Evolutionary conservation across 2,329 filamentous ascomycete species (phyloP), one percentile per base, ranked within the genome.

Genomic region (Colletotrichum gloeosporioides): DNA sequence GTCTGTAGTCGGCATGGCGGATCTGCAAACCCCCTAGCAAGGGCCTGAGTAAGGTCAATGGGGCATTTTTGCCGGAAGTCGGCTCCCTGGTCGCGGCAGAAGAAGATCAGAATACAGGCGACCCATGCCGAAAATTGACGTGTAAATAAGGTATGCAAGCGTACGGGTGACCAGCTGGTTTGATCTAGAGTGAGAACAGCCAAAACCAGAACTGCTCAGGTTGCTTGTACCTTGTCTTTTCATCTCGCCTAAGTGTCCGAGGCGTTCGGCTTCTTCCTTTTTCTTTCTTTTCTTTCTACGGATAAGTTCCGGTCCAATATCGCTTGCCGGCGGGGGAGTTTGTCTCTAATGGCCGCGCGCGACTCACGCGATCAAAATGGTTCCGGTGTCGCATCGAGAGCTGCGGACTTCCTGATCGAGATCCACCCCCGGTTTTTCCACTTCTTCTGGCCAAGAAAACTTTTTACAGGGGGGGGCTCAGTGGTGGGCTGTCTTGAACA

Each of bases 1-100:
- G 55, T 49, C 55, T 18, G 55, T 27, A 59, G 55, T 18, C 22
- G 55, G 22, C 15, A 27, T 59, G 27, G 57, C 27, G 27, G 27
- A 61, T 61, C 57, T 29, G 57, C 57, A n/a, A 61, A 6, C 29
- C 22, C 27, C 25, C 13, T 61, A 12, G 32, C 31, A 63, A 39
- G 61, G 61, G 32, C 10, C 61, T 63, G 61, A 63, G 32, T 63
- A 63, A 63, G 32, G 31, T 63, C 61, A 39, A 31, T 25, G 61
- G 22, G 18, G 29, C 32, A 59, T 59, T 63, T 63, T 36, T 39
- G 61, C 61, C 61, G 61, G 31, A 25, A 36, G 32, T 27, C 61
- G 32, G 61, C 7, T 36, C 18, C 32, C 29, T 63, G 61, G 29
- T 32, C 31, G 31, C 61, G 32, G 61, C 61, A 65, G 25, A 22